These are phyloP conservation scores for Pleurotus sapidus DNA, from an alignment of 768 basidiomycete species.

Conservation along the genomic window DNA sequence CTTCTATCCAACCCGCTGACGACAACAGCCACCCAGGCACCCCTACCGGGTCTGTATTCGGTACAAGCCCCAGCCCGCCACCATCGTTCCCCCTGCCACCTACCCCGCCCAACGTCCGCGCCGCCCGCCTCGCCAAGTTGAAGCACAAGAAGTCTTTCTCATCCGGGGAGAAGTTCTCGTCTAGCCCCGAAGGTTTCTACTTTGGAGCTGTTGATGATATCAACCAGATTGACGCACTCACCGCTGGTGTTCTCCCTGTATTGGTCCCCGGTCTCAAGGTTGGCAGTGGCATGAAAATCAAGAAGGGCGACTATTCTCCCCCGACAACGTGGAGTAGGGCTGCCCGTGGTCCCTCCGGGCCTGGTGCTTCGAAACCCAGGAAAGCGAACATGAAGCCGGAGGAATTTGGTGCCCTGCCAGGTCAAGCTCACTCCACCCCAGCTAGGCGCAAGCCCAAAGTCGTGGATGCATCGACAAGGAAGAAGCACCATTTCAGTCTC, in stretches of 20 bases:
- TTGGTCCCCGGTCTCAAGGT: constrained; percentile 65
- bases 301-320: constrained; percentile 35
- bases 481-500: constrained; percentile 62
- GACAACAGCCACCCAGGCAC: constrained; percentile 30
- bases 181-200: constrained; percentile 35
- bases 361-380: constrained; percentile 39
- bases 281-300: constrained; percentile 54
- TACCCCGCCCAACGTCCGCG: constrained; percentile 66
- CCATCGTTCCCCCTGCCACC: constrained; percentile 71
- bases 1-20: constrained; percentile 32
- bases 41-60: constrained; percentile 31
- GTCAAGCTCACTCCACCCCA: constrained; percentile 60
- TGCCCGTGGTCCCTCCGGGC: constrained; percentile 33
- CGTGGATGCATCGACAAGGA: constrained; percentile 52
- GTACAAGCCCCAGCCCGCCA: constrained; percentile 45
- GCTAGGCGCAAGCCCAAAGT: constrained; percentile 29
- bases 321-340: constrained; percentile 16
- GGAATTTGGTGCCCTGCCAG: constrained; percentile 32
- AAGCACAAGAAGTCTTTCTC: constrained; percentile 63
- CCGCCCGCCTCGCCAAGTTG: constrained; percentile 51
- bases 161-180: constrained; percentile 32
- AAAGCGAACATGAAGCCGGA: constrained; percentile 30
- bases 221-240: constrained; percentile 69
- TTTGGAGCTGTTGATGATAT: constrained; percentile 55
- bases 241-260: constrained; percentile 64